Base-by-base conservation (phyloP, 1,139 yeast genomes). In the Magnusiomyces ingens region DNA sequence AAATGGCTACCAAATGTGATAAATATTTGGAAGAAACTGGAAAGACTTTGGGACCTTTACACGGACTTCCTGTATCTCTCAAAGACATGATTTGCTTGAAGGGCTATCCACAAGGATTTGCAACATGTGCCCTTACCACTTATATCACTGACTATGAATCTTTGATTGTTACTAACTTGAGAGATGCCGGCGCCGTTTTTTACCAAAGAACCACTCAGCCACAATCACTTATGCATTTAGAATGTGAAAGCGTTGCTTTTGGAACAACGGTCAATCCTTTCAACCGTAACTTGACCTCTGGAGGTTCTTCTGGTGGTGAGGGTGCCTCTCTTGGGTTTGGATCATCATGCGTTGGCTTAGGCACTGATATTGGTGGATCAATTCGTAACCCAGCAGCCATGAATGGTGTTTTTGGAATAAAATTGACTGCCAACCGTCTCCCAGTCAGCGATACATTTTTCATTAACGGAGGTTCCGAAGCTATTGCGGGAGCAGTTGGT, bases 241-340 rank as follows among this genome's bases (percentile, higher is more conserved):
- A 77, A 79, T 46, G 64, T 66, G 52, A 71, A 79, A 58, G 37
- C 18, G 37, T 43, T 21, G 17, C 48, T 21, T 41, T 42, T 22
- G 54, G 54, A 2, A 29, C 10, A 58, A 75, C 82, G 13, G 71
- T 77, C 57, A 81, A 81, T 64, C 79, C 85, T 0, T 66, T 68
- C 62, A 81, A 81, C 60, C 71, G 80, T 2, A 66, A 75, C 13
- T 65, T 80, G 55, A 75, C 82, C 17, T 75, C 82, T 3, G 85
- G 85, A 57, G 94, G 94, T 11, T 82, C 89, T 0, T 82, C 89
- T 1, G 82, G 87, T 37, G 94, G 94, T 60, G 93, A 85, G 67
- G 90, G 91, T 59, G 63, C 58, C 2, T 26, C 55, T 37, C 80
- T 82, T 47, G 80, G 78, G 1, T 78, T 82, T 68, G 84, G 81